Conservation (phyloP, 495 filamentous ascomycete species). For the Penicillium angulare region DNA sequence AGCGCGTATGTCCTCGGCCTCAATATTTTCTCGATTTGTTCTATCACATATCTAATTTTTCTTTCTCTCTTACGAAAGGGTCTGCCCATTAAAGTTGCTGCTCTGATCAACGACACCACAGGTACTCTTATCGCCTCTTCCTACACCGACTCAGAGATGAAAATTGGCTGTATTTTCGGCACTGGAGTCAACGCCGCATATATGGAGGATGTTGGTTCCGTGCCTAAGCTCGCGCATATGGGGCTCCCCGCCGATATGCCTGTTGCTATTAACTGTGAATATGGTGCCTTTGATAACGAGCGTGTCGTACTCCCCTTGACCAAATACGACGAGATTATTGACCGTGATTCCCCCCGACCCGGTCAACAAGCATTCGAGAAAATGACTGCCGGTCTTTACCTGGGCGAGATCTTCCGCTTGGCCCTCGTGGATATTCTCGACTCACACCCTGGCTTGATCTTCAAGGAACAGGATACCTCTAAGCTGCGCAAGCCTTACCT, state of each 20-base stretch:
- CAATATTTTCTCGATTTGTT: not conserved
- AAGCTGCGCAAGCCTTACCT: conserved; percentile 79
- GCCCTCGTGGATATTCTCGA: conserved; percentile 83
- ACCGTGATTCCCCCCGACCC: conserved; percentile 89
- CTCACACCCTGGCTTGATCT: conserved; percentile 72
- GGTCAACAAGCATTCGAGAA: conserved; percentile 98
- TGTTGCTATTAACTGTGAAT: conserved; percentile 99
- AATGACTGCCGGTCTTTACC: conserved; percentile 94
- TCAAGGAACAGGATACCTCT: conserved; percentile 76
- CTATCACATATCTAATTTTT: not conserved
- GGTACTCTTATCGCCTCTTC: conserved; percentile 98
- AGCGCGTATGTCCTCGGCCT: conserved; percentile 56
- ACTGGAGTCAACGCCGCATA: conserved; percentile 98
- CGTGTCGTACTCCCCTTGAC: conserved; percentile 88
- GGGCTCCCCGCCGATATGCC: conserved; percentile 86
- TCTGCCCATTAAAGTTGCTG: conserved; percentile 89
- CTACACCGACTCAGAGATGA: conserved; percentile 89
- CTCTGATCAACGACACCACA: conserved; percentile 96
- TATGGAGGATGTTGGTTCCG: conserved; percentile 87
- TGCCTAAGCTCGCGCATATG: conserved; percentile 92
- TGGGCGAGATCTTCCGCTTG: conserved; percentile 92
- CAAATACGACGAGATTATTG: conserved; percentile 77
- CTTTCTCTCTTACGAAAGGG: conserved; percentile 53
- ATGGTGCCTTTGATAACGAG: conserved; percentile 98
- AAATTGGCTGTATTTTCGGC: conserved; percentile 97